Evolutionary conservation across 2,329 filamentous ascomycete genomes (phyloP).

Genomic region (Arthrobotrys musiformis): DNA sequence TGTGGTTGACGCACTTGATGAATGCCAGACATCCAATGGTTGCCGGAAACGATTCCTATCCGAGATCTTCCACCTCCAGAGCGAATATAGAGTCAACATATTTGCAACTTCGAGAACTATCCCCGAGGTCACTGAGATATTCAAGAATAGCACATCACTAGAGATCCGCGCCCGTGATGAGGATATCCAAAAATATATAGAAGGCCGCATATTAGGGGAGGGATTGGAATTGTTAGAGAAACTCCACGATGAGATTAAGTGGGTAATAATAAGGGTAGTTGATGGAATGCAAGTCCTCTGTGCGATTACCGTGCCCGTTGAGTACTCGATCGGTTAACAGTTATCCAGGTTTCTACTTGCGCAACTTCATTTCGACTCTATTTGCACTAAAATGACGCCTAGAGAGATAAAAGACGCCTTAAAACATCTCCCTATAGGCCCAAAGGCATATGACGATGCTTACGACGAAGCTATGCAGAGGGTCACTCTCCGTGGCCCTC

Average conservation of each 20-base stretch:
- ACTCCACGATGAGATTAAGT: background rate
- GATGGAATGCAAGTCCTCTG: slow-evolving; percentile 22
- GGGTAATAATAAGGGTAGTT: slow-evolving; percentile 2
- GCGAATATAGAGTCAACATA: slow-evolving; percentile 56
- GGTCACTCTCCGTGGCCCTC: background rate
- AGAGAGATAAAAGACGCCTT: slow-evolving; percentile 62
- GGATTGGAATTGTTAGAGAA: background rate
- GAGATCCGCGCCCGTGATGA: slow-evolving; percentile 9
- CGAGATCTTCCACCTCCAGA: slow-evolving; percentile 58
- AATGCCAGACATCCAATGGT: background rate
- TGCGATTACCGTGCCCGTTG: background rate
- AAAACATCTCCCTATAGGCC: slow-evolving; percentile 60
- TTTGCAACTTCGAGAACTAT: slow-evolving; percentile 61
- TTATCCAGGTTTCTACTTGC: slow-evolving; percentile 64
- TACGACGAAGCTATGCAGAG: slow-evolving; percentile 22
- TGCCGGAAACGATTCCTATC: slow-evolving; percentile 53
- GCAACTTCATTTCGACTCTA: slow-evolving; percentile 62
- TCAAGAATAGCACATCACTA: background rate
- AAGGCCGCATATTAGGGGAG: background rate
- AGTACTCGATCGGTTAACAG: background rate
- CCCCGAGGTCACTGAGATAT: background rate
- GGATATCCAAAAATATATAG: slow-evolving; percentile 1
- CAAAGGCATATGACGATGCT: slow-evolving; percentile 9
- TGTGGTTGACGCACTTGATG: background rate
- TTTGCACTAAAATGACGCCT: slow-evolving; percentile 60